Evolutionary conservation across 2,329 filamentous ascomycete genomes (phyloP), one percentile per base, ranked within the genome.

Genomic region (Cercospora sesami): DNA sequence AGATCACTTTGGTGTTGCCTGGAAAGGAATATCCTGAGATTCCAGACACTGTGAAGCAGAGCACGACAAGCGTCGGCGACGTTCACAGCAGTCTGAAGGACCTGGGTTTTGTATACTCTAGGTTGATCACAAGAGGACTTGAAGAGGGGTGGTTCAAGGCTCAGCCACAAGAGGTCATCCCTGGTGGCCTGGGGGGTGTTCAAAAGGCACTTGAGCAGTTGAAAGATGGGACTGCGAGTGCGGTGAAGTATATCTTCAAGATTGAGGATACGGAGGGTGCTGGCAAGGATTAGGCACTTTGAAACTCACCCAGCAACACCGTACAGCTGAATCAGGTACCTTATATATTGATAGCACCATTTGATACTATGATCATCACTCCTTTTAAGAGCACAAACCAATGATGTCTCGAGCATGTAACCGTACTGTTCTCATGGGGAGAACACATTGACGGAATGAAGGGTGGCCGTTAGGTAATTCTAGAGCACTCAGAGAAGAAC

Each of bases 181-280:
- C 82, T 0, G 85, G 86, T 4, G 87, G 87, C 0, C 72, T 90
- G 66, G 80, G 74, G 3, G 86, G 87, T 0, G 75, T 89, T 2
- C 79, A 88, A 73, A 78, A 75, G 39, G 88, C 80, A 0, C 74
- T 91, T 77, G 76, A 78, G 72, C 84, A 86, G 69, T 75, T 91
- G 75, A 86, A 84, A 75, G 82, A 82, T 55, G 89, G 89, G 0
- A 87, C 86, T 76, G 87, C 86, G n/a, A 89, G 86, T 74, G 89
- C 83, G 0, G 81, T 86, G 1, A 91, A 91, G 79, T 90, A 89
- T 79, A 85, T 91, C 0, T 86, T 87, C 73, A 81, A 80, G 70
- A 83, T 88, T 77, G 80, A 72, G 14, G 84, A 87, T 45, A 86
- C 85, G 18, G 64, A 68, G 63, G 71, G 67, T 14, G 68, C 63